Conservation (phyloP, 352 stramenopile genomes). For the Phytopythium oedochilum region DNA sequence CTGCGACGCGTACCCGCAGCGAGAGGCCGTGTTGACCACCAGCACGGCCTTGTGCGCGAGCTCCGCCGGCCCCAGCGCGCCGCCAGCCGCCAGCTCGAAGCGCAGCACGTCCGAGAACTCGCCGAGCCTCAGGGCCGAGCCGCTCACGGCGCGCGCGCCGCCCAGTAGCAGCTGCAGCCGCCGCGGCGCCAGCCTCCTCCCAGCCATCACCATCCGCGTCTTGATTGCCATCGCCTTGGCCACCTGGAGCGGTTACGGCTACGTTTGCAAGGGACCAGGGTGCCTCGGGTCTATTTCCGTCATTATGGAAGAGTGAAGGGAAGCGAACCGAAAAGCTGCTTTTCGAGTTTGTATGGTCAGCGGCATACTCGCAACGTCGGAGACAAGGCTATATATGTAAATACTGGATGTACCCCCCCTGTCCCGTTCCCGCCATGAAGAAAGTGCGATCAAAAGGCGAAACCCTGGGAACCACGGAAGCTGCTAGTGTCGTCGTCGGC, state of each 20-base stretch:
- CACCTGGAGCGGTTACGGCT: no score
- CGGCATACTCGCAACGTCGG: no score
- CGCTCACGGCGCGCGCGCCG: neutral
- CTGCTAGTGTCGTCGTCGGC: neutral
- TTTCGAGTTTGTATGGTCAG: no score
- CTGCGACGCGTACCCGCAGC: conserved; percentile 44
- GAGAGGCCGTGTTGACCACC: conserved; percentile 71
- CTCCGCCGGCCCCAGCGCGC: conserved; percentile 22
- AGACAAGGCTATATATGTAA: no score
- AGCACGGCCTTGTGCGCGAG: conserved; percentile 45
- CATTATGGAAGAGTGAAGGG: no score
- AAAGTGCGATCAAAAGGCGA: no score
- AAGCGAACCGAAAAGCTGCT: no score
- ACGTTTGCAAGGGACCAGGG: no score
- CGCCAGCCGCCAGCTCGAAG: conserved; percentile 31
- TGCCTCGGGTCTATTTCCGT: no score
- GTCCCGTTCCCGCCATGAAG: no score
- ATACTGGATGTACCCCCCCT: no score
- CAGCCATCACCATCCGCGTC: neutral
- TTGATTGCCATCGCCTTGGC: no score
- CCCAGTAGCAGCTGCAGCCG: neutral
- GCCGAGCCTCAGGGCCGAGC: conserved; percentile 8
- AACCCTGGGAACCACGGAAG: neutral
- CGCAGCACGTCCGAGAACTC: conserved; percentile 36
- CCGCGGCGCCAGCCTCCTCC: neutral